These are phyloP conservation scores for Stephania cephalantha DNA, from an alignment of 164 flowering plant genomes.

Conservation along the genomic window DNA sequence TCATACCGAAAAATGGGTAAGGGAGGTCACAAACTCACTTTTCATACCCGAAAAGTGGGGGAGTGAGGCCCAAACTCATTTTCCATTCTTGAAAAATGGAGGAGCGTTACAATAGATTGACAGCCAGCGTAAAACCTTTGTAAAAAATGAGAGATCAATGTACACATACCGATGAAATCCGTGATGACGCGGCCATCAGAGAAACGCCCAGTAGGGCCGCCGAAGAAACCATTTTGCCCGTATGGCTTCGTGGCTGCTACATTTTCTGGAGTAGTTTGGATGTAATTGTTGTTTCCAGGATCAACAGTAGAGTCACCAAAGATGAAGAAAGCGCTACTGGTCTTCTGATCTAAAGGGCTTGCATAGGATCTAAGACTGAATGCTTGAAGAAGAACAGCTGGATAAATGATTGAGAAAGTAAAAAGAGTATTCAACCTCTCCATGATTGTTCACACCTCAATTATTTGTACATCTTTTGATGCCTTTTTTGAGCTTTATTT, in stretches of 20 bases:
- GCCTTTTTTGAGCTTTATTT: not conserved
- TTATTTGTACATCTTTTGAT: not conserved
- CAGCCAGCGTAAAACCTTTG: too few relatives aligned
- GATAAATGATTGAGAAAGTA: not conserved
- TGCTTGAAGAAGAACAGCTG: not conserved
- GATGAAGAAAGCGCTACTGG: constrained; percentile 31
- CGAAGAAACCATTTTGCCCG: constrained; percentile 46
- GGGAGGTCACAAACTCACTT: too few relatives aligned
- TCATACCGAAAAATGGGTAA: too few relatives aligned
- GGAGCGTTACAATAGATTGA: too few relatives aligned
- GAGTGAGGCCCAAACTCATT: too few relatives aligned
- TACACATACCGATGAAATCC: constrained; percentile 39
- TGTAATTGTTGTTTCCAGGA: constrained; percentile 53
- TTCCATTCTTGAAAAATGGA: too few relatives aligned
- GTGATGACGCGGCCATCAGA: constrained; percentile 49
- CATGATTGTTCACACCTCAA: constrained; percentile 6
- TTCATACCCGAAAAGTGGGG: too few relatives aligned
- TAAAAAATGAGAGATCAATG: too few relatives aligned
- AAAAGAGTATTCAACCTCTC: constrained; percentile 6
- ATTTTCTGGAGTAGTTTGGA: constrained; percentile 37
- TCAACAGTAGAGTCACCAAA: constrained; percentile 64
- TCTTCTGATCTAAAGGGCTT: constrained; percentile 5
- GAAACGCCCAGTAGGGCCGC: constrained; percentile 49
- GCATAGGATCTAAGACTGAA: constrained; percentile 1
- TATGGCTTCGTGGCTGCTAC: constrained; percentile 43